These are phyloP conservation scores for Chrysosporium queenslandicum DNA, from an alignment of 2,329 filamentous ascomycete species.

Conservation along the genomic window DNA sequence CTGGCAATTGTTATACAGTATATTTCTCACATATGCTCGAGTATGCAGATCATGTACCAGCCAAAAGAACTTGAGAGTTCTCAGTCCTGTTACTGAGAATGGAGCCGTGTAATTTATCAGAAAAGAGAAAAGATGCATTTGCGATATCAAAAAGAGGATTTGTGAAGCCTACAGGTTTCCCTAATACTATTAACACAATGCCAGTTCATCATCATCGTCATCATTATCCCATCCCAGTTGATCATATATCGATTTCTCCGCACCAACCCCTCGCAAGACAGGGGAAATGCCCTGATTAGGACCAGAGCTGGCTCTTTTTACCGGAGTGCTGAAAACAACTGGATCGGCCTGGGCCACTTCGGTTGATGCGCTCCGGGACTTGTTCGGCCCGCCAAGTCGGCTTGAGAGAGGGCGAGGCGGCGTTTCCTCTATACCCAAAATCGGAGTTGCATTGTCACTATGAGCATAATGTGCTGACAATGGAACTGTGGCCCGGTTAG, in stretches of 20 bases:
- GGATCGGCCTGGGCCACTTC: background rate
- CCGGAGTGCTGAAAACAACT: slow-evolving; percentile 5
- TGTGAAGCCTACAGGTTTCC: background rate
- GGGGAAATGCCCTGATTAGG: background rate
- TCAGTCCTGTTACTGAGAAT: no score
- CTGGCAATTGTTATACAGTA: no score
- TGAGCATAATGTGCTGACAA: background rate
- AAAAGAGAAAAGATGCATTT: no score
- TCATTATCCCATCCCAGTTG: slow-evolving; percentile 37
- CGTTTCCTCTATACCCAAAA: slow-evolving; percentile 15
- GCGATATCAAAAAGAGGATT: no score
- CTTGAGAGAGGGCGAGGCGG: slow-evolving; percentile 3
- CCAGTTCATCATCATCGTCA: slow-evolving; percentile 18
- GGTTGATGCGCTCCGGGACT: background rate
- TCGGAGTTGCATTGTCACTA: background rate
- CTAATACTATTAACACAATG: background rate
- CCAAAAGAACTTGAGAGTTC: no score
- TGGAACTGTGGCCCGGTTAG: background rate
- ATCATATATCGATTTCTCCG: slow-evolving; percentile 35
- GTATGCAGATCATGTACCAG: no score
- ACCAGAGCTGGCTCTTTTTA: background rate
- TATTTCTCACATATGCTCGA: no score
- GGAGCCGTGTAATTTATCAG: no score
- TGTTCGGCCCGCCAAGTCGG: background rate
- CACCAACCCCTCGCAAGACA: slow-evolving; percentile 20